Evolutionary conservation across 2,329 filamentous ascomycete species (phyloP), one percentile per base, ranked within the genome.

Genomic region (Diaporthe sp.): DNA sequence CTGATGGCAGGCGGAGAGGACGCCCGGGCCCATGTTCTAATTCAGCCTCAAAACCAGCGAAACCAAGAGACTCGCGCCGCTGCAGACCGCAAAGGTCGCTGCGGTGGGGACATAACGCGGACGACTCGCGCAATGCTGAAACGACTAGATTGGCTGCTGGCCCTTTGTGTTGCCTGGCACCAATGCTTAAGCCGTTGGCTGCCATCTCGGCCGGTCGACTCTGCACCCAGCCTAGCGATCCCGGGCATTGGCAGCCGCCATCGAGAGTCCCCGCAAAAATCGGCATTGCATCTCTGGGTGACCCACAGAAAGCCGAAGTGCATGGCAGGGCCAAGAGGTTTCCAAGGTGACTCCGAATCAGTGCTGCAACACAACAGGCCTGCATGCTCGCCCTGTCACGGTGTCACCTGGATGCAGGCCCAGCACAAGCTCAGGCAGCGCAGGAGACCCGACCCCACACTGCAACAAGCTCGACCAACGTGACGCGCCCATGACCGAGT

Each of bases 251-350:
- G 22, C n/a, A 51, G 55, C 32, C 27, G n/a, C 73, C 50, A 71
- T 70, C 56, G 44, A 50, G 32, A 12, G 56, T 44, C 73, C 73
- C 73, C 73, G 71, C 73, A 73, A 42, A 42, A 42, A 70, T 71
- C 74, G 66, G 74, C 66, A 66, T 51, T 51, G 56, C 42, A 35
- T 25, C 42, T 42, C 61, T 44, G 32, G 17, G 37, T 51, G 72
- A 65, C 56, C 74, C 74, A 75, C 74, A 75, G 70, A 73, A 70
- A 72, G 74, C 74, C 74, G 74, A 75, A 58, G 35, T 53, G 59
- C 58, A 71, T 53, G 53, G 56, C 51, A 65, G 51, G 65, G 70
- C 63, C 55, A 44, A 70, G 56, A 44, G 22, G 6, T 13, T 19
- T 19, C 55, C 32, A 44, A 56, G 39, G 44, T 50, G 59, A 35